These are phyloP conservation scores for Aureobasidium sp. DNA, from an alignment of 2,329 filamentous ascomycete species.

Conservation along the genomic window DNA sequence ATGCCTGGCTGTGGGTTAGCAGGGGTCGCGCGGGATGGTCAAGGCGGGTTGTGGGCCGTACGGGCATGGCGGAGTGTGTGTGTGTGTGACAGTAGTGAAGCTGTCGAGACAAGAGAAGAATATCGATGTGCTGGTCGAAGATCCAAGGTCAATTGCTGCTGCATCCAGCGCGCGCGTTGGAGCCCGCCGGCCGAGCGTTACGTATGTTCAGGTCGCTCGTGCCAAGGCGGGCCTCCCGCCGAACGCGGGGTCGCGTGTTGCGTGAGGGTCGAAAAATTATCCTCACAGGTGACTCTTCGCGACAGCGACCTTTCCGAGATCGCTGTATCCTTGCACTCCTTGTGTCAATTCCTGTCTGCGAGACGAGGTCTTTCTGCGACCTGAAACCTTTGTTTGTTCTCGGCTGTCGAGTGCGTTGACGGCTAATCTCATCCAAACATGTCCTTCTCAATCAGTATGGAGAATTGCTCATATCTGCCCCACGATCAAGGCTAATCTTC, in stretches of 20 bases:
- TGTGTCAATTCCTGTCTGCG: constrained; percentile 5
- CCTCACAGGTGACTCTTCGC: constrained; percentile 7
- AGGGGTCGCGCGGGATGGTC: neutral
- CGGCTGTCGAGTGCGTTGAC: neutral
- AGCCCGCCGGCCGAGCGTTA: constrained; percentile 5
- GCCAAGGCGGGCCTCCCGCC: constrained; percentile 11
- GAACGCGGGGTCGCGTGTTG: constrained; percentile 10
- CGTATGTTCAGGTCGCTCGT: constrained; percentile 1
- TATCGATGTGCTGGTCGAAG: no score
- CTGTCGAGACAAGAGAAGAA: neutral
- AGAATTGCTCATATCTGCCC: constrained; percentile 1
- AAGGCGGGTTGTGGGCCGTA: neutral
- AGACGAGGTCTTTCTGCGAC: constrained; percentile 2
- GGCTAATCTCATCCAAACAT: constrained; percentile 1
- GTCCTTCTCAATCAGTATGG: constrained; percentile 17
- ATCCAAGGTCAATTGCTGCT: neutral
- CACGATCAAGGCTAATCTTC: constrained; percentile 4
- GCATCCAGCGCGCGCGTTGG: constrained; percentile 2
- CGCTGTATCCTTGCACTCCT: neutral
- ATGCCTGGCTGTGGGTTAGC: constrained; percentile 56
- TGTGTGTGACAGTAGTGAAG: neutral
- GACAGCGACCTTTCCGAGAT: constrained; percentile 13
- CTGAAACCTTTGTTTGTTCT: neutral
- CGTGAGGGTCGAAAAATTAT: constrained; percentile 10
- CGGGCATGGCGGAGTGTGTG: neutral